Evolutionary conservation across 140 eudicot species (phyloP).

Genomic region (Oenanthe javanica): DNA sequence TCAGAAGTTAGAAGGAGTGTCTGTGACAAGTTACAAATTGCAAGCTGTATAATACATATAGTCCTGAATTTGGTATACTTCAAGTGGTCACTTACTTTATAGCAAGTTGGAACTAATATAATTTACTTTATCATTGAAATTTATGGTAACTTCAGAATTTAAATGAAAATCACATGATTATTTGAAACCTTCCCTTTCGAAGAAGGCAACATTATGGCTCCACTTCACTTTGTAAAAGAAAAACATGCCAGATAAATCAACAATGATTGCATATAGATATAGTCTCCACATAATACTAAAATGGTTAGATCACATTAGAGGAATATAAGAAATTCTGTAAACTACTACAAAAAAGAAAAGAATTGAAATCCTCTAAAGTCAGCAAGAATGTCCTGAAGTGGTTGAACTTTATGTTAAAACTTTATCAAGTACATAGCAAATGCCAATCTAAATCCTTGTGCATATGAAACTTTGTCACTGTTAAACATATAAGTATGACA

Average conservation of each 20-base stretch:
- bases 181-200: neutral
- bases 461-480: neutral
- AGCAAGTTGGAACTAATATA: neutral
- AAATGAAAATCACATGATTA: neutral
- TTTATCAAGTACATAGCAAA: neutral
- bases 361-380: neutral
- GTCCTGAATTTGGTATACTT: neutral
- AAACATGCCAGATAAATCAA: neutral
- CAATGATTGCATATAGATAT: neutral
- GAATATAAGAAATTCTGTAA: neutral
- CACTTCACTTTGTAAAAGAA: slow-evolving; percentile 1
- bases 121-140: neutral
- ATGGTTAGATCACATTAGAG: neutral
- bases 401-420: neutral
- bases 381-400: neutral
- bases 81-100: neutral
- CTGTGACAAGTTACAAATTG: neutral
- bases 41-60: neutral
- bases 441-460: neutral
- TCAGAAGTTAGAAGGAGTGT: neutral
- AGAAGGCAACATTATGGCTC: neutral
- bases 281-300: neutral
- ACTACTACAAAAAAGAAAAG: neutral
- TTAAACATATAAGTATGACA: neutral
- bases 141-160: neutral